phyloP scores from a whole-genome alignment of 2,329 filamentous ascomycete species.

The Exophiala aquamarina region DNA sequence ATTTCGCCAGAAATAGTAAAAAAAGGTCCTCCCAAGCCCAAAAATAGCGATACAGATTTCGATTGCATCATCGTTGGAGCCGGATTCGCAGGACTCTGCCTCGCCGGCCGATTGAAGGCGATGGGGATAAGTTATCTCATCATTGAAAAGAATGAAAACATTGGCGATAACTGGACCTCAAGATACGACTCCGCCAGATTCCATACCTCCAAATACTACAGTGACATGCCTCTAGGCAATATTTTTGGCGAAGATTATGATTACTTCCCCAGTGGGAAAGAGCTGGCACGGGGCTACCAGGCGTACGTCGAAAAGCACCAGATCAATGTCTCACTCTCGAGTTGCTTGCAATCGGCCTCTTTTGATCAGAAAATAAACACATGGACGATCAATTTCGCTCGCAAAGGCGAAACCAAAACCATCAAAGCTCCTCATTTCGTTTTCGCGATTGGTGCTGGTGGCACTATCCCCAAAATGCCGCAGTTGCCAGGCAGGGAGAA shows the following conservation, averaged over 20 bases:
- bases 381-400: constrained; percentile 39
- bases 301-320: constrained; percentile 19
- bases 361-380: constrained; percentile 38
- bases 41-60: constrained; percentile 18
- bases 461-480: constrained; percentile 27
- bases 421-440: constrained; percentile 1
- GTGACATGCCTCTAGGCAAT: no score
- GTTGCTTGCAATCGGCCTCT: constrained; percentile 37
- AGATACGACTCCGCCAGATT: constrained; percentile 47
- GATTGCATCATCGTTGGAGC: constrained; percentile 39
- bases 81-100: constrained; percentile 45
- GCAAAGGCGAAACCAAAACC: constrained; percentile 17
- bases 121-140: constrained; percentile 43
- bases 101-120: constrained; percentile 44
- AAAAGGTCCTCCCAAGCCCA: neutral
- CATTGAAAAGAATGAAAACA: constrained; percentile 43
- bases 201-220: constrained; percentile 5
- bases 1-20: constrained; percentile 1
- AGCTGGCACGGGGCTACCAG: constrained; percentile 19
- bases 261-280: constrained; percentile 22
- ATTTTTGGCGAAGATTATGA: constrained; percentile 25
- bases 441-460: constrained; percentile 19
- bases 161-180: constrained; percentile 49
- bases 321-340: constrained; percentile 44
- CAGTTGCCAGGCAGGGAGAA: constrained; percentile 1